These are phyloP conservation scores for Fusarium udum DNA, from an alignment of 2,329 filamentous ascomycete genomes.

Conservation along the genomic window DNA sequence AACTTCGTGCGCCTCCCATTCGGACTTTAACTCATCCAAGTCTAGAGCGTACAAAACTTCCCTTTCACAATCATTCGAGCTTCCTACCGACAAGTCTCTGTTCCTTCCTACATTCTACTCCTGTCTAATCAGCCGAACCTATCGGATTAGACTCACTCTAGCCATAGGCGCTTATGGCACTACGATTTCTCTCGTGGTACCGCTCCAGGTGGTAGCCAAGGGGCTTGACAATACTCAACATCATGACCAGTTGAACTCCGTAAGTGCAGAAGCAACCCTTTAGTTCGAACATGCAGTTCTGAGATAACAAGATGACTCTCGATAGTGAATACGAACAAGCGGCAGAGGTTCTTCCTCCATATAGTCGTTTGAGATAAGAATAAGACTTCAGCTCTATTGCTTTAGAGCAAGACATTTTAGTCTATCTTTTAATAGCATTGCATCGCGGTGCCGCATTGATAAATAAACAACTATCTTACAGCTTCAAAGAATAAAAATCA, in stretches of 20 bases:
- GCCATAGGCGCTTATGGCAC: not conserved
- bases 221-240: not conserved
- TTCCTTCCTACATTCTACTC: constrained; percentile 11
- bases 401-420: not conserved
- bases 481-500: fast-evolving
- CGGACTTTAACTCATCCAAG: not conserved
- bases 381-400: fast-evolving
- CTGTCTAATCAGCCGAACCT: constrained; percentile 2
- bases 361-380: not conserved
- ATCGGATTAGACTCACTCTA: not conserved
- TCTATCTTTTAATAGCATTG: not conserved
- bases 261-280: not conserved
- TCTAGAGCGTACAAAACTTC: not conserved
- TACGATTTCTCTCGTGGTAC: not conserved
- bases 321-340: not conserved
- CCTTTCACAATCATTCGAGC: not conserved
- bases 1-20: not conserved
- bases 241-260: not conserved
- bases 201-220: not conserved
- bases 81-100: not conserved
- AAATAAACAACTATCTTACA: not conserved
- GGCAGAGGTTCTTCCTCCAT: not conserved
- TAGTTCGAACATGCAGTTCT: not conserved
- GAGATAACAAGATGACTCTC: not conserved
- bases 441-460: not conserved